phyloP scores from a whole-genome alignment of 1,284 basidiomycete genomes.

The Microbotryomycetes sp. region DNA sequence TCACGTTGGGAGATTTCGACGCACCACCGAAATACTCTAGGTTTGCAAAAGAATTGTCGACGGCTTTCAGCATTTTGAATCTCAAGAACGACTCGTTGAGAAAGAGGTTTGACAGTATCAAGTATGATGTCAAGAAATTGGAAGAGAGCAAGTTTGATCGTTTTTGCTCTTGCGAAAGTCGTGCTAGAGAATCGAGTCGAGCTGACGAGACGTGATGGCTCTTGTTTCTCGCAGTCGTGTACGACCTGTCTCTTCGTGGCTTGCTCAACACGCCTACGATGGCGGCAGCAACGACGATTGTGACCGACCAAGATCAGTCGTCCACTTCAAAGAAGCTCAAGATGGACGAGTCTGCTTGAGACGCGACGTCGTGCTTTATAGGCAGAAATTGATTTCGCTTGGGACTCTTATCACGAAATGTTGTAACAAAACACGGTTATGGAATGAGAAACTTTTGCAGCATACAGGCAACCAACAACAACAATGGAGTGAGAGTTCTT shows the following conservation, averaged over 20 bases:
- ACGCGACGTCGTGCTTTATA: too few species aligned
- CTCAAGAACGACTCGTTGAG: slow-evolving; percentile 76
- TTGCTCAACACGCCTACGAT: slow-evolving; percentile 38
- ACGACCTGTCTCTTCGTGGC: slow-evolving; percentile 70
- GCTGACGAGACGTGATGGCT: too few species aligned
- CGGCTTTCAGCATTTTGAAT: slow-evolving; percentile 79
- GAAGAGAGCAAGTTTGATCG: slow-evolving; percentile 61
- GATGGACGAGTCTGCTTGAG: neutral
- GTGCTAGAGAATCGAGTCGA: neutral
- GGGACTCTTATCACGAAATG: neutral
- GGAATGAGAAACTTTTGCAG: neutral
- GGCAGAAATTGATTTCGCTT: too few species aligned
- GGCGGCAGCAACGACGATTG: neutral
- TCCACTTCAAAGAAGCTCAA: neutral
- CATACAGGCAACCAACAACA: neutral
- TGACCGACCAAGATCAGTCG: neutral
- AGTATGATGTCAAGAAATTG: slow-evolving; percentile 78
- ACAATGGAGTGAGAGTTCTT: neutral
- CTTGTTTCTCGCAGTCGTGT: slow-evolving; percentile 55
- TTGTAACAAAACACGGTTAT: neutral
- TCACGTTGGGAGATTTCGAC: slow-evolving; percentile 71
- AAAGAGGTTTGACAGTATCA: slow-evolving; percentile 54
- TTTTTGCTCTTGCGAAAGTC: neutral
- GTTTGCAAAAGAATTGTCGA: slow-evolving; percentile 74
- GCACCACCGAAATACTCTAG: slow-evolving; percentile 52